Percentiles rank a stretch among this genome's conserved stretches.
These are phyloP conservation scores for Quercus gilva DNA, from an alignment of 306 rosid genomes.

Conservation along the genomic window DNA sequence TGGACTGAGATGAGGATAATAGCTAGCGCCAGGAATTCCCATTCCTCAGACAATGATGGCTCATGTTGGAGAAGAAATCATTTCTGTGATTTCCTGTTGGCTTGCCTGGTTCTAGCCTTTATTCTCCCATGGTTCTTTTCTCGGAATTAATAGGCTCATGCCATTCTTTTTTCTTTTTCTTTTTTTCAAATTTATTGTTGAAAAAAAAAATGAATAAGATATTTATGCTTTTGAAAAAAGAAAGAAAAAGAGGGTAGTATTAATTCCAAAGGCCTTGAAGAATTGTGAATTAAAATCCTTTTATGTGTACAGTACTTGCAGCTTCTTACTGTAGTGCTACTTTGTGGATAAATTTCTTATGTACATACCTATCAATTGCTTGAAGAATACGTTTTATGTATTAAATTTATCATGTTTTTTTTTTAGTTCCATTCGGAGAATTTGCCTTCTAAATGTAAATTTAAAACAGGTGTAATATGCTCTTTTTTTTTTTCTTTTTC, in stretches of 20 bases:
- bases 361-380: too few species aligned
- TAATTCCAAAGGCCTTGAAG: too few species aligned
- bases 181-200: background rate
- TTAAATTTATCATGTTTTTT: too few species aligned
- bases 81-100: constrained; percentile 11
- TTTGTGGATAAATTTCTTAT: too few species aligned
- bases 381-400: too few species aligned
- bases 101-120: constrained; percentile 19
- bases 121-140: constrained; percentile 21
- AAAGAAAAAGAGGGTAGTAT: background rate
- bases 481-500: too few species aligned
- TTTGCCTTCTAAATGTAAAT: too few species aligned
- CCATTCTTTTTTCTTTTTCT: background rate
- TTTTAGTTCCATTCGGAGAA: too few species aligned
- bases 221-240: background rate
- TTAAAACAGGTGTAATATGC: too few species aligned
- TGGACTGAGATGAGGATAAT: background rate
- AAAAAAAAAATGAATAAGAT: background rate
- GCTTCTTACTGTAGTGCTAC: too few species aligned
- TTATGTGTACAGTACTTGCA: too few species aligned
- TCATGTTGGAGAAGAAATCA: constrained; percentile 11
- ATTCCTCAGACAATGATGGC: background rate
- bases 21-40: constrained; percentile 1
- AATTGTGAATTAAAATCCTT: too few species aligned
- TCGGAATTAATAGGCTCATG: background rate